Conservation (phyloP, 2,329 filamentous ascomycete species). For the Alternaria incomplexa region DNA sequence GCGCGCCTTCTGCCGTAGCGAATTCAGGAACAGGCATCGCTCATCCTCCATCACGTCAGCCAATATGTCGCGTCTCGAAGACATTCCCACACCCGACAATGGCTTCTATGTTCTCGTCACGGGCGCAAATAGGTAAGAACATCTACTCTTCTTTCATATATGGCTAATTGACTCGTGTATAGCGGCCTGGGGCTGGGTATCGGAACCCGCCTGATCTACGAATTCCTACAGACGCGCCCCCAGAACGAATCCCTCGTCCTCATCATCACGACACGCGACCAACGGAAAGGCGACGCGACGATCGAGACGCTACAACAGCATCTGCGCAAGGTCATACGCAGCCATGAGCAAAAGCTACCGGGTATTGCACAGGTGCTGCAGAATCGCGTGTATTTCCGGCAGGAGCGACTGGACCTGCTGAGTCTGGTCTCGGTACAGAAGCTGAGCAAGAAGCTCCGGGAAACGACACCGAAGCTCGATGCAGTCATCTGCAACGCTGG, state of each 20-base stretch:
- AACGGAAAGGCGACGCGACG: slow-evolving; percentile 76
- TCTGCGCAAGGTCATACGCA: slow-evolving; percentile 56
- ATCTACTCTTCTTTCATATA: no score
- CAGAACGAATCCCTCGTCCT: slow-evolving; percentile 74
- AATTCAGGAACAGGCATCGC: slow-evolving; percentile 17
- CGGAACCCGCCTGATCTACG: slow-evolving; percentile 84
- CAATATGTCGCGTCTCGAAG: slow-evolving; percentile 26
- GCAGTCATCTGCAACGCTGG: slow-evolving; percentile 85
- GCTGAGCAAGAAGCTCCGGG: slow-evolving; percentile 59
- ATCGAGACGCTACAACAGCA: slow-evolving; percentile 68
- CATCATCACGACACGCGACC: slow-evolving; percentile 81
- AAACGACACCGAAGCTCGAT: slow-evolving; percentile 74
- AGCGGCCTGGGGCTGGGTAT: slow-evolving; percentile 89
- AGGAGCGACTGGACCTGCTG: slow-evolving; percentile 65
- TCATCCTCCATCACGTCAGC: not conserved
- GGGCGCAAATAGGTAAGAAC: slow-evolving; percentile 78
- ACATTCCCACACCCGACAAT: slow-evolving; percentile 37
- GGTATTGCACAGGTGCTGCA: slow-evolving; percentile 50
- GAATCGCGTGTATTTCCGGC: slow-evolving; percentile 57
- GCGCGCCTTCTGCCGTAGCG: slow-evolving; percentile 7
- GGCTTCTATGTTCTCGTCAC: slow-evolving; percentile 72
- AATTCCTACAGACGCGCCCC: slow-evolving; percentile 76
- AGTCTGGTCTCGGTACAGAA: slow-evolving; percentile 62
- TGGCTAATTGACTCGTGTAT: slow-evolving; percentile 38
- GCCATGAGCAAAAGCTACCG: slow-evolving; percentile 44